phyloP scores from a whole-genome alignment of 2,329 filamentous ascomycete species.

The Epichloe brachyelytri region DNA sequence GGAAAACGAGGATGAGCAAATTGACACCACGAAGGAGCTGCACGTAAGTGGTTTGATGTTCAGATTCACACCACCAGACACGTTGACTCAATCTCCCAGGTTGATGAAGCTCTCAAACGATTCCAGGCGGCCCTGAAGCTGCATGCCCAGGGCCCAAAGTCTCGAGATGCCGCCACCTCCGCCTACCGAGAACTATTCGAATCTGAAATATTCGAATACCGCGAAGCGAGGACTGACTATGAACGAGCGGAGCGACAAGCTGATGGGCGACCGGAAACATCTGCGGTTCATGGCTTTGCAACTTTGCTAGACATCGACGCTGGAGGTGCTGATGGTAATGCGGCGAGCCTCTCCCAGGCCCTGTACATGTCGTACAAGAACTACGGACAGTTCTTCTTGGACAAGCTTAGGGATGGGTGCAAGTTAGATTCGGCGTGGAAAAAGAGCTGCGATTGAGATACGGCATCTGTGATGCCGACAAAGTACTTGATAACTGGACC shows the following conservation, averaged over 20 bases:
- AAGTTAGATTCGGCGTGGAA: slow-evolving; percentile 40
- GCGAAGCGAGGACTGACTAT: slow-evolving; percentile 76
- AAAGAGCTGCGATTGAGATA: slow-evolving; percentile 15
- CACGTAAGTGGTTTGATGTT: slow-evolving; percentile 36
- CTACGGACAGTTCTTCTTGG: slow-evolving; percentile 81
- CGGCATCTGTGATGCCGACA: slow-evolving; percentile 22
- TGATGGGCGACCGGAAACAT: slow-evolving; percentile 29
- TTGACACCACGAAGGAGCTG: slow-evolving; percentile 91
- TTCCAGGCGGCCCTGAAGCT: slow-evolving; percentile 86
- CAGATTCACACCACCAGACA: not conserved
- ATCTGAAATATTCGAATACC: slow-evolving; percentile 89
- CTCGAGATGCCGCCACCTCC: slow-evolving; percentile 60
- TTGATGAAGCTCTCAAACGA: slow-evolving; percentile 90
- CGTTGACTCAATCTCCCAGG: slow-evolving; percentile 28
- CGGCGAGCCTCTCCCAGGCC: slow-evolving; percentile 74
- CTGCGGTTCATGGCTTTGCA: slow-evolving; percentile 32
- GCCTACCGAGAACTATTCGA: slow-evolving; percentile 79
- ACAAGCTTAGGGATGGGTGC: slow-evolving; percentile 31
- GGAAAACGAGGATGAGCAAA: slow-evolving; percentile 76
- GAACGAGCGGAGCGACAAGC: slow-evolving; percentile 51
- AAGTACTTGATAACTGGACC: slow-evolving; percentile 43
- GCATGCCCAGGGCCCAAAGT: slow-evolving; percentile 72
- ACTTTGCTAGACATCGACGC: slow-evolving; percentile 42
- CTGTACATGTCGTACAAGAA: slow-evolving; percentile 94
- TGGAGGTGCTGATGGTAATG: slow-evolving; percentile 57